phyloP scores from a whole-genome alignment of 495 filamentous ascomycete species.

The Lasiosphaeriaceae sp. region DNA sequence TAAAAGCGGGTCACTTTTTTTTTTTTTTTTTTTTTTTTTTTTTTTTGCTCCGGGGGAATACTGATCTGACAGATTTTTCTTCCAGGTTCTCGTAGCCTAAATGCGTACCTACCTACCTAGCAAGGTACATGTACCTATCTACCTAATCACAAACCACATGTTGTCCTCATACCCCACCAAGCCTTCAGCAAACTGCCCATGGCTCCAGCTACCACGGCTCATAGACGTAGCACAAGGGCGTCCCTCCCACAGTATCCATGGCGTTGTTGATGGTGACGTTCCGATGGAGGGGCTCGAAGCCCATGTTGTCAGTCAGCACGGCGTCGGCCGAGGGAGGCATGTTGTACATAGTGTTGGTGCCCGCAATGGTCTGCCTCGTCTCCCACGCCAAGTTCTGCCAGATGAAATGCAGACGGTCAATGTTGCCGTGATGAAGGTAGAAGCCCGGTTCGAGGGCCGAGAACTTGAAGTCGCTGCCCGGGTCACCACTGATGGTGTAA shows the following conservation, averaged over 20 bases:
- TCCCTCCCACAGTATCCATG: slow-evolving; percentile 20
- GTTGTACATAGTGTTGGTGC: slow-evolving; percentile 44
- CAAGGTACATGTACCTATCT: too few species aligned
- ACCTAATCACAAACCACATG: too few species aligned
- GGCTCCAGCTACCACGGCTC: slow-evolving; percentile 11
- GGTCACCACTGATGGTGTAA: slow-evolving; percentile 34
- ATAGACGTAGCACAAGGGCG: slow-evolving; percentile 26
- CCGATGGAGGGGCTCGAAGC: slow-evolving; percentile 14
- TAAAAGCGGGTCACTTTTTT: too few species aligned
- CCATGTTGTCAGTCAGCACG: slow-evolving; percentile 22
- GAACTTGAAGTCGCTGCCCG: slow-evolving; percentile 52
- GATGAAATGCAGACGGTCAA: slow-evolving; percentile 68
- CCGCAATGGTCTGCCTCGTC: slow-evolving; percentile 38
- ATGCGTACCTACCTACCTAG: too few species aligned
- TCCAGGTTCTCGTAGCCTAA: too few species aligned
- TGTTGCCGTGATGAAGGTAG: slow-evolving; percentile 65
- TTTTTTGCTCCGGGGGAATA: too few species aligned
- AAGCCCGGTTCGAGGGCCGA: slow-evolving; percentile 66
- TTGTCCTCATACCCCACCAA: too few species aligned
- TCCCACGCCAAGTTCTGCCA: slow-evolving; percentile 56
- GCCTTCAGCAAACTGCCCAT: too few species aligned
- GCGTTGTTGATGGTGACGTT: slow-evolving; percentile 9
- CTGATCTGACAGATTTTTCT: too few species aligned
- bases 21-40: too few species aligned
- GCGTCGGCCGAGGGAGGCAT: slow-evolving; percentile 23